Evolutionary conservation across 2,329 filamentous ascomycete genomes (phyloP), one percentile per base, ranked within the genome.

Genomic region (Colletotrichum sp.): DNA sequence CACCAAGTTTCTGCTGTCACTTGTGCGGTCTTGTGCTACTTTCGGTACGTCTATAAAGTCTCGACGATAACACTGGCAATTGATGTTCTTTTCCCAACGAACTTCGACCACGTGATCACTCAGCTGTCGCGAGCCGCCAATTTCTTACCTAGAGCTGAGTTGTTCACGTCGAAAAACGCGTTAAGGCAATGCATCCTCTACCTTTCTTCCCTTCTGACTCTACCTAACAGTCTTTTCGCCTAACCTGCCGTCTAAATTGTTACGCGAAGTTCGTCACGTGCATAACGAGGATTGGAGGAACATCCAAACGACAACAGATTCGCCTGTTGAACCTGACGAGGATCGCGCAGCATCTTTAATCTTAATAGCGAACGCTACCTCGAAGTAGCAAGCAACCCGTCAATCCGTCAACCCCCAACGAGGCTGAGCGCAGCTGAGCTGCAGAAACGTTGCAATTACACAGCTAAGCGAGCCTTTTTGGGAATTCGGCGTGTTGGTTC

Each of bases 201-300:
- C n/a, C n/a, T n/a, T n/a, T n/a, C n/a, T n/a, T n/a, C n/a, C n/a
- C n/a, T n/a, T n/a, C 4, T 32, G 30, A 36, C 34, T 36, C 0
- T 16, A 8, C 6, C 34, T 1, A 36, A 36, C 34, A 36, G 32
- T 13, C 32, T 13, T 34, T 36, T 36, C 34, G 34, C 14, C 34
- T 36, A 0, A 16, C 14, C 34, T 36, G 14, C 14, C 0, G 7
- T 39, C 8, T 43, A 6, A n/a, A n/a, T n/a, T n/a, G n/a, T n/a
- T n/a, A n/a, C n/a, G n/a, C 8, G 2, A 10, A n/a, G 4, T 1
- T n/a, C 8, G 39, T 43, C 39, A 43, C 39, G 16, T 43, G 39
- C 16, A 43, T 43, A n/a, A n/a, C 16, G 39, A 43, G 16, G 39
- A 43, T 43, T 10, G 18, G 18, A 43, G 18, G 18, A n/a, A n/a